A percentile compares a stretch with the other conserved stretches of the same genome.
Evolutionary conservation across 441 rosid species (phyloP).

Genomic region (Geranium incanum): DNA sequence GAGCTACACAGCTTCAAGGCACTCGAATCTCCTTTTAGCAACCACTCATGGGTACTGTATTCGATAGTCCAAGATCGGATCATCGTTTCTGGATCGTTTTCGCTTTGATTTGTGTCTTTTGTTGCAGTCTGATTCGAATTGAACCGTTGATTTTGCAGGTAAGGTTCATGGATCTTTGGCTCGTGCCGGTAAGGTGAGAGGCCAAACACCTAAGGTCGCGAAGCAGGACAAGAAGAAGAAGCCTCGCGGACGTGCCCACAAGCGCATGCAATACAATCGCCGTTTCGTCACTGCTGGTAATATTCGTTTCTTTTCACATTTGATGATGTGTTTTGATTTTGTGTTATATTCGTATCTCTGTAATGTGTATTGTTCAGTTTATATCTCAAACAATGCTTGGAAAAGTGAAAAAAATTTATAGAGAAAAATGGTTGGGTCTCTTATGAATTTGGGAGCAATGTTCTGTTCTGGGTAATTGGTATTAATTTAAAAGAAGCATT

Average conservation of each 20-base stretch:
- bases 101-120: background rate
- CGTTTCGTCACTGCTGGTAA: conserved; percentile 1
- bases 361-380: background rate
- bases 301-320: background rate
- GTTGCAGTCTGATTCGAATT: background rate
- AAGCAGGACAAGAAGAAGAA: background rate
- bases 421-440: background rate
- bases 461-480: too few relatives aligned
- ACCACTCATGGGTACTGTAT: background rate
- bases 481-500: too few relatives aligned
- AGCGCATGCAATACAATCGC: background rate
- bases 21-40: background rate
- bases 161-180: conserved; percentile 1
- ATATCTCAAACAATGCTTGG: too few relatives aligned
- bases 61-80: background rate
- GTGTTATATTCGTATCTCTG: background rate
- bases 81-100: background rate
- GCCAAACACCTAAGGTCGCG: background rate
- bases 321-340: background rate
- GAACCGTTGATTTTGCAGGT: background rate
- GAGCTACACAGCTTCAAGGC: background rate
- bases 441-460: background rate
- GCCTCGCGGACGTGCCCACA: background rate
- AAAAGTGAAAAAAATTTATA: too few relatives aligned
- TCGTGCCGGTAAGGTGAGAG: background rate